Conservation (phyloP, 192 early-diverging fungal genomes). For the Podila epicladia region DNA sequence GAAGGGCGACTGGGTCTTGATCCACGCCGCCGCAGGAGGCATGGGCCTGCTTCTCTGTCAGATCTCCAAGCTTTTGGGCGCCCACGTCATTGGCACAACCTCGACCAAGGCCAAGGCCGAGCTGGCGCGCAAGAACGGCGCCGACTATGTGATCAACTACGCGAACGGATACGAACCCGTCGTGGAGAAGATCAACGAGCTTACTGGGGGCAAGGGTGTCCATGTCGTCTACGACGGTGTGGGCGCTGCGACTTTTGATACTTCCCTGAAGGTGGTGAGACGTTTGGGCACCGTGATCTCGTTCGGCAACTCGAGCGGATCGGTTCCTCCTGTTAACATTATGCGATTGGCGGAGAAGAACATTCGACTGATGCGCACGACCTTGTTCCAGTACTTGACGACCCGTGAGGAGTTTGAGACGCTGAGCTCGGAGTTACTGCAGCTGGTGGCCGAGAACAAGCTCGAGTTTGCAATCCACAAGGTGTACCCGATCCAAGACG, state of each 20-base stretch:
- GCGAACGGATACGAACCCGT: slow-evolving; percentile 67
- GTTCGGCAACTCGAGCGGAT: slow-evolving; percentile 92
- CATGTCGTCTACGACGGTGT: slow-evolving; percentile 90
- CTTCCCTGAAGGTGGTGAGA: slow-evolving; percentile 69
- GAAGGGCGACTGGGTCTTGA: slow-evolving; percentile 80
- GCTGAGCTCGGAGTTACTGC: slow-evolving; percentile 66
- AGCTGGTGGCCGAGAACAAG: slow-evolving; percentile 65
- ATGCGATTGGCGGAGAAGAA: slow-evolving; percentile 72
- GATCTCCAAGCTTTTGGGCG: slow-evolving; percentile 78
- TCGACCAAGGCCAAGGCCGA: slow-evolving; percentile 77
- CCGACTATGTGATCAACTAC: slow-evolving; percentile 81
- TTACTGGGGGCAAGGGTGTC: slow-evolving; percentile 80
- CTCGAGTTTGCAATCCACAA: slow-evolving; percentile 79
- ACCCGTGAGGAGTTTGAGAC: slow-evolving; percentile 74
- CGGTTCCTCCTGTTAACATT: slow-evolving; percentile 71
- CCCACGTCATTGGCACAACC: slow-evolving; percentile 88
- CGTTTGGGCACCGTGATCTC: slow-evolving; percentile 78
- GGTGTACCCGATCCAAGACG: slow-evolving; percentile 79
- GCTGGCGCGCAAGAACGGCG: slow-evolving; percentile 67
- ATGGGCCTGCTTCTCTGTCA: slow-evolving; percentile 86
- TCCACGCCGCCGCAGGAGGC: slow-evolving; percentile 93
- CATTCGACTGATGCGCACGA: slow-evolving; percentile 77
- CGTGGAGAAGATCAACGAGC: slow-evolving; percentile 69
- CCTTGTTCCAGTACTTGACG: slow-evolving; percentile 75
- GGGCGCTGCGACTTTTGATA: slow-evolving; percentile 89